Percentiles rank a stretch among this genome's conserved stretches.
Conservation (phyloP, 2,329 filamentous ascomycete genomes). For the Epichloe brachyelytri region DNA sequence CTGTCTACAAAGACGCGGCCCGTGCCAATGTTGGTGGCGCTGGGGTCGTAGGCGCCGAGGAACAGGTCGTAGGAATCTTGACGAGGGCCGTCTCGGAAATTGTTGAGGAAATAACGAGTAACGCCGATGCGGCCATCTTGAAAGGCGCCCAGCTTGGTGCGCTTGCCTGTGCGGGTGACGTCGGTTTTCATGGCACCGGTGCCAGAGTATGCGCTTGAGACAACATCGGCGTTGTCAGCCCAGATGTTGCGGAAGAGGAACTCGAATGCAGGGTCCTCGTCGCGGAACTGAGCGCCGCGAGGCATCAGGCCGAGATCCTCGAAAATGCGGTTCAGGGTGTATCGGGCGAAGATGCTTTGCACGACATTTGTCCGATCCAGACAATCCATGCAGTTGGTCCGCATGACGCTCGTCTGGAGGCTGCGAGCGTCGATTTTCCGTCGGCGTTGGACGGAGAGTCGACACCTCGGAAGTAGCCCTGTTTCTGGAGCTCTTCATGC, state of each 20-base stretch:
- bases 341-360: conserved; percentile 90
- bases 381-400: conserved; percentile 99
- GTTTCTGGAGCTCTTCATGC: conserved; percentile 58
- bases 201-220: conserved; percentile 84
- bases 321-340: conserved; percentile 79
- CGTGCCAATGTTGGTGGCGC: conserved; percentile 55
- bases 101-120: conserved; percentile 84
- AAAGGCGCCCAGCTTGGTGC: conserved; percentile 72
- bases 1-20: conserved; percentile 71
- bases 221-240: conserved; percentile 96
- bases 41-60: conserved; percentile 71
- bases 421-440: conserved; percentile 65
- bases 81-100: conserved; percentile 84
- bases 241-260: conserved; percentile 91
- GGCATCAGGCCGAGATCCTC: conserved; percentile 69
- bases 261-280: conserved; percentile 71
- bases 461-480: conserved; percentile 86
- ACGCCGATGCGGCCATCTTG: conserved; percentile 82
- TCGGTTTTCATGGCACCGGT: conserved; percentile 98
- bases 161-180: conserved; percentile 82
- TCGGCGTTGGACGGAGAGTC: conserved; percentile 63
- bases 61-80: conserved; percentile 96
- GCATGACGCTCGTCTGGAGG: conserved; percentile 77
- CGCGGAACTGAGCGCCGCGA: conserved; percentile 61
- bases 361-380: conserved; percentile 96